phyloP scores from a whole-genome alignment of 139 green algal species.

The Spirogloea muscicola region DNA sequence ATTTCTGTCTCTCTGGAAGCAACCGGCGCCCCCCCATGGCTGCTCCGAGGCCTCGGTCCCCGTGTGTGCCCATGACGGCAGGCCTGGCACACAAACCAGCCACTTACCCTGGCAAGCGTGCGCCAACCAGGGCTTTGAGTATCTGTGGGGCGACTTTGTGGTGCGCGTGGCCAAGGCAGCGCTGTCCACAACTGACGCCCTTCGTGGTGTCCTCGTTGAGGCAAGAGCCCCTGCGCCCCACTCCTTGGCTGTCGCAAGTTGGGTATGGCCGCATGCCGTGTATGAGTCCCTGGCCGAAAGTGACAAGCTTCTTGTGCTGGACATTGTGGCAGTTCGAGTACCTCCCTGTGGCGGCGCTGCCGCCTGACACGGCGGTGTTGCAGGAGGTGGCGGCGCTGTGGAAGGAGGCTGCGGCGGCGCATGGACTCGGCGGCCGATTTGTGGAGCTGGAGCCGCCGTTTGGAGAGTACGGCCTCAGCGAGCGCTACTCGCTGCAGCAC shows the following conservation, averaged over 20 bases:
- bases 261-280: too few relatives aligned
- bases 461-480: constrained; percentile 21
- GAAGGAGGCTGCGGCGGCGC: constrained; percentile 14
- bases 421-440: constrained; percentile 8
- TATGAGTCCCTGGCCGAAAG: too few relatives aligned
- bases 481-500: constrained; percentile 29
- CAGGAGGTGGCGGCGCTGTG: constrained; percentile 23
- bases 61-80: too few relatives aligned
- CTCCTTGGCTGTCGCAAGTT: too few relatives aligned
- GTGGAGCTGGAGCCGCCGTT: constrained; percentile 28
- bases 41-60: too few relatives aligned
- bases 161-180: constrained; percentile 31
- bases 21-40: too few relatives aligned
- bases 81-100: too few relatives aligned
- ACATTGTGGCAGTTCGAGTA: constrained; percentile 2
- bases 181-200: constrained; percentile 11
- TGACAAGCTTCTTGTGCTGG: too few relatives aligned
- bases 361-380: background rate
- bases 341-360: constrained; percentile 2
- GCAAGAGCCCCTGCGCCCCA: constrained; percentile 3
- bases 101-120: too few relatives aligned
- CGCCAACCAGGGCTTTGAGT: constrained; percentile 43
- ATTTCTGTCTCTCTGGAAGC: too few relatives aligned
- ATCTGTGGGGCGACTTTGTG: constrained; percentile 27
- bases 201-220: constrained; percentile 35